These are phyloP conservation scores for Corynespora cassiicola DNA, from an alignment of 2,329 filamentous ascomycete genomes.

Conservation along the genomic window DNA sequence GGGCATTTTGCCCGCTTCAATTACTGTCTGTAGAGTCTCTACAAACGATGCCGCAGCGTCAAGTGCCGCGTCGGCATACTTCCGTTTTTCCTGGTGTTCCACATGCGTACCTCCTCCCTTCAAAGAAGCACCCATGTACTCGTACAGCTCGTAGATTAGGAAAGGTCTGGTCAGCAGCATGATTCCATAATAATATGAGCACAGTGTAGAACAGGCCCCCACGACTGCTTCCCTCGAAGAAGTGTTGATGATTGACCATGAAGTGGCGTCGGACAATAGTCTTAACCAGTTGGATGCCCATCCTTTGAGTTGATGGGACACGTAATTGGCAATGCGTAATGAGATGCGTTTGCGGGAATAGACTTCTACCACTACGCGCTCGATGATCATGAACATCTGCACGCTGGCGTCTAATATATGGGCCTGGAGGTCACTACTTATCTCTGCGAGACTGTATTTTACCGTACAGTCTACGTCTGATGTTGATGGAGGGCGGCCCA, in stretches of 20 bases:
- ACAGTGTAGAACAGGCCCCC: constrained; percentile 58
- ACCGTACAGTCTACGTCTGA: constrained; percentile 58
- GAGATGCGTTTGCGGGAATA: constrained; percentile 52
- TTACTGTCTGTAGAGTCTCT: constrained; percentile 29
- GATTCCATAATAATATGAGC: constrained; percentile 62
- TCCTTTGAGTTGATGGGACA: constrained; percentile 48
- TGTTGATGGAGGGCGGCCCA: constrained; percentile 61
- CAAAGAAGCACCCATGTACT: constrained; percentile 38
- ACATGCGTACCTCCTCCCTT: constrained; percentile 31
- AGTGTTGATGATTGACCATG: constrained; percentile 26
- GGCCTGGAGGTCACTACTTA: constrained; percentile 18
- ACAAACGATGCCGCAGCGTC: constrained; percentile 35
- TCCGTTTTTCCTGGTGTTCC: constrained; percentile 32
- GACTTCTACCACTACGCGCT: constrained; percentile 54
- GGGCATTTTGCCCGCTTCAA: constrained; percentile 26
- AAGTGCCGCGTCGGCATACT: constrained; percentile 38
- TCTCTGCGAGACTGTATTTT: constrained; percentile 42
- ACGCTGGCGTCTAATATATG: constrained; percentile 41
- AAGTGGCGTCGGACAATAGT: constrained; percentile 32
- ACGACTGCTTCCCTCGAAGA: constrained; percentile 32
- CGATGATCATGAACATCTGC: constrained; percentile 58
- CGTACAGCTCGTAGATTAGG: constrained; percentile 57
- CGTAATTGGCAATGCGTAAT: constrained; percentile 47
- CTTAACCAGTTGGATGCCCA: constrained; percentile 48
- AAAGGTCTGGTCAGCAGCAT: constrained; percentile 62